Percentiles rank a stretch among this genome's conserved stretches.
Conservation (phyloP, 305 asterid species). For the Salvia sclarea region DNA sequence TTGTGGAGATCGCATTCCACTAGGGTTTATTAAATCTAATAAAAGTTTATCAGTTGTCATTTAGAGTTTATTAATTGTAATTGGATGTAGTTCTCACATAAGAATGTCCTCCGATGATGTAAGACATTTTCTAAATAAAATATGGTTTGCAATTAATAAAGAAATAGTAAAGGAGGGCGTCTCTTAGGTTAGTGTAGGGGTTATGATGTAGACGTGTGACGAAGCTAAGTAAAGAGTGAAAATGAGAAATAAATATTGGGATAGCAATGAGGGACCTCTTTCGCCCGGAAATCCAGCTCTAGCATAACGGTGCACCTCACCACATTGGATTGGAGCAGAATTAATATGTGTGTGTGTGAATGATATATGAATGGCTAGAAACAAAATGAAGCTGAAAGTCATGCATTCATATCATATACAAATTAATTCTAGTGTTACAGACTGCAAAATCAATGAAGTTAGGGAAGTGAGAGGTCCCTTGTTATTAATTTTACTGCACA, state of each 20-base stretch:
- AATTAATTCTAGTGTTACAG: constrained; percentile 8
- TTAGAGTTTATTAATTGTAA: too few relatives aligned
- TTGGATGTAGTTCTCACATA: too few relatives aligned
- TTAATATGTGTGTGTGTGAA: not conserved
- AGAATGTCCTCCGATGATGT: too few relatives aligned
- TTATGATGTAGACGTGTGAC: not conserved
- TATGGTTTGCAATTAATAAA: not conserved
- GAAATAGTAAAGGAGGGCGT: not conserved
- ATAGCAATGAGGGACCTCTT: not conserved
- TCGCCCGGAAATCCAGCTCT: not conserved
- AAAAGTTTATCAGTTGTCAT: too few relatives aligned
- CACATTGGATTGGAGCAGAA: not conserved
- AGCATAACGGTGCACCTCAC: not conserved
- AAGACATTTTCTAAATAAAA: too few relatives aligned
- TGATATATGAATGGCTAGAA: not conserved
- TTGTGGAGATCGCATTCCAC: too few relatives aligned
- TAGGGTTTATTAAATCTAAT: too few relatives aligned
- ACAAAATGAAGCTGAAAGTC: not conserved
- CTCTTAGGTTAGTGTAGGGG: not conserved
- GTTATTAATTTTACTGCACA: not conserved
- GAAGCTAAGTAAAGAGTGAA: not conserved
- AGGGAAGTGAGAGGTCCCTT: constrained; percentile 8
- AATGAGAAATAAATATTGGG: not conserved
- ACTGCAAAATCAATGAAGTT: not conserved
- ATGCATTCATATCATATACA: not conserved